Conservation (phyloP, 129 eudicot species). For the Artemisia annua region DNA sequence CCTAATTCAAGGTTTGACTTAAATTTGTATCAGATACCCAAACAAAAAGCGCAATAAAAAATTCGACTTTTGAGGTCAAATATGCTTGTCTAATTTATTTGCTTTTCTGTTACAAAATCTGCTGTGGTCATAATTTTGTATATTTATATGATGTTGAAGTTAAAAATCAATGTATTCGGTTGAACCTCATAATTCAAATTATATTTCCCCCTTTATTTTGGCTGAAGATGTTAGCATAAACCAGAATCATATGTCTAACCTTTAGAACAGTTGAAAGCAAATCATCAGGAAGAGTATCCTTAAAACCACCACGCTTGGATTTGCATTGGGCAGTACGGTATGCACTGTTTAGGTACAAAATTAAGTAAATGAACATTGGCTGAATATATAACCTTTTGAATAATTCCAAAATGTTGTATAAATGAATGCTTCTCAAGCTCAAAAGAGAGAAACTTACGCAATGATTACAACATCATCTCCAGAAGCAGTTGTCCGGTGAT, state of each 20-base stretch:
- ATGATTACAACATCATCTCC: slow-evolving; percentile 95
- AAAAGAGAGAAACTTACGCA: slow-evolving; percentile 61
- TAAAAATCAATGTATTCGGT: background rate
- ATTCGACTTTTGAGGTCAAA: background rate
- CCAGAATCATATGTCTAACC: slow-evolving; percentile 40
- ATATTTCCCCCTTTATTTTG: background rate
- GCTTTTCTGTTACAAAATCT: too few relatives aligned
- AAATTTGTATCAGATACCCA: background rate
- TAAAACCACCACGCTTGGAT: slow-evolving; percentile 87
- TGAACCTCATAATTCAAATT: background rate
- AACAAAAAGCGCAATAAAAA: background rate
- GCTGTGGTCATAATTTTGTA: background rate
- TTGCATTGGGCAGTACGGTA: slow-evolving; percentile 88
- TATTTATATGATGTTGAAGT: background rate
- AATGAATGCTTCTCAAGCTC: background rate
- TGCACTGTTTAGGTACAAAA: slow-evolving; percentile 56
- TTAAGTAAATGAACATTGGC: background rate
- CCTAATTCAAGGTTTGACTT: background rate
- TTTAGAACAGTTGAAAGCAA: slow-evolving; percentile 84
- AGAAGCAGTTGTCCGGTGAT: slow-evolving; percentile 44
- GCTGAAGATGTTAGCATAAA: background rate
- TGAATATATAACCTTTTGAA: background rate
- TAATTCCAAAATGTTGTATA: background rate
- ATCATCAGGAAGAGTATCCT: slow-evolving; percentile 94
- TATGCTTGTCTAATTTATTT: slow-evolving; percentile 6